phyloP scores from a whole-genome alignment of 495 filamentous ascomycete genomes.

The Cryomyces antarcticus region DNA sequence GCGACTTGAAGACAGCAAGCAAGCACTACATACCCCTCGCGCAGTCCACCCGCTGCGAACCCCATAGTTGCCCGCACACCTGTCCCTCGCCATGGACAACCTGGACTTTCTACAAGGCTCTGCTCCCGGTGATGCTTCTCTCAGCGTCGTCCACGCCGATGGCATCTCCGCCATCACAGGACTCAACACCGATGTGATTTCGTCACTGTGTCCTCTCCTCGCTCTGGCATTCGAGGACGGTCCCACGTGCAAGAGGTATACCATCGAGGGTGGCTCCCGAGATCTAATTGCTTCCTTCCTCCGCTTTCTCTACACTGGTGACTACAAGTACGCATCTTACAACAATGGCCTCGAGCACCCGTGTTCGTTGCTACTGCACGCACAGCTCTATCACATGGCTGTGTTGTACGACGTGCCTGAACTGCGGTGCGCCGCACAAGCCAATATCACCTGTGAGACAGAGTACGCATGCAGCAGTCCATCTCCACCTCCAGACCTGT shows the following conservation, averaged over 20 bases:
- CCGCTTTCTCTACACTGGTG: slow-evolving; percentile 13
- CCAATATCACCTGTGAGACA: slow-evolving; percentile 12
- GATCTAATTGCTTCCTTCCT: slow-evolving; percentile 12
- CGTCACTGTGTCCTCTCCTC: slow-evolving; percentile 10
- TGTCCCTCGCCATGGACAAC: slow-evolving; percentile 1
- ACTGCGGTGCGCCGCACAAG: slow-evolving; percentile 9
- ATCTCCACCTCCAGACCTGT: slow-evolving; percentile 11
- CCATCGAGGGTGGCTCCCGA: slow-evolving; percentile 8
- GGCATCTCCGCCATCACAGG: slow-evolving; percentile 6
- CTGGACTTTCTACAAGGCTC: slow-evolving; percentile 2
- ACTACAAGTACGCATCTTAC: slow-evolving; percentile 3
- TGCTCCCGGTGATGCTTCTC: slow-evolving; percentile 5
- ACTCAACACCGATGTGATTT: slow-evolving; percentile 8
- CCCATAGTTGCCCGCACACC: background rate
- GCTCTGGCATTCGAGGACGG: slow-evolving; percentile 11
- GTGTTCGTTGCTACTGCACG: slow-evolving; percentile 13
- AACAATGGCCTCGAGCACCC: background rate
- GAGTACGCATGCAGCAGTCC: slow-evolving; percentile 11
- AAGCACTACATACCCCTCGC: too few relatives aligned
- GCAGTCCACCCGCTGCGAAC: too few relatives aligned
- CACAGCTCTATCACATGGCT: slow-evolving; percentile 14
- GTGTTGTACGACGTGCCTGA: slow-evolving; percentile 11
- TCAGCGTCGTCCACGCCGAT: slow-evolving; percentile 7
- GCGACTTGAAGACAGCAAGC: too few relatives aligned
- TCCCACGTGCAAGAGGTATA: background rate